Conservation (phyloP, 768 basidiomycete genomes). For the Boletus vermiculosoides region DNA sequence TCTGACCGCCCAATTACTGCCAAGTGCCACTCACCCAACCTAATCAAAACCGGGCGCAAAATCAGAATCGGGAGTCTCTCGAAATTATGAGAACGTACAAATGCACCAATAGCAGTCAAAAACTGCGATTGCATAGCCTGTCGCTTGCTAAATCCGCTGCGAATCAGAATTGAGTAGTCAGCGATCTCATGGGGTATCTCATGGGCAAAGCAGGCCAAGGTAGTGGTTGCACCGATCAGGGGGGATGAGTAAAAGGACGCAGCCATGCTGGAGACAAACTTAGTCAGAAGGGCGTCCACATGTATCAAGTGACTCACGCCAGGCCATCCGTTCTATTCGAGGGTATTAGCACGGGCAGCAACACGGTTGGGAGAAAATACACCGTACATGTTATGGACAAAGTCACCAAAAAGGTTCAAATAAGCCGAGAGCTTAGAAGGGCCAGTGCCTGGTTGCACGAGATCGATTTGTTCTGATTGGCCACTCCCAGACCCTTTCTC, state of each 20-base stretch:
- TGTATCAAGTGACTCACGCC: constrained; percentile 53
- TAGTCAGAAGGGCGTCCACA: neutral
- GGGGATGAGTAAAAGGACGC: constrained; percentile 98
- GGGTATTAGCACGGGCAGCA: constrained; percentile 15
- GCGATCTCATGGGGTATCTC: constrained; percentile 97
- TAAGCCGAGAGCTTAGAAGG: constrained; percentile 88
- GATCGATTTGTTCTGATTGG: constrained; percentile 28
- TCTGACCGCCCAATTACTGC: neutral
- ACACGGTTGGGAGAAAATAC: constrained; percentile 12
- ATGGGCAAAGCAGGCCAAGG: constrained; percentile 92
- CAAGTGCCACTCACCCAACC: constrained; percentile 33
- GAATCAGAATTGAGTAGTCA: constrained; percentile 92
- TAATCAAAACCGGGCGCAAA: constrained; percentile 28
- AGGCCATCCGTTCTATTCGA: constrained; percentile 81
- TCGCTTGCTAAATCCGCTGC: constrained; percentile 85
- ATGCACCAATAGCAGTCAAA: constrained; percentile 87
- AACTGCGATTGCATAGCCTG: constrained; percentile 96
- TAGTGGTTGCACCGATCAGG: constrained; percentile 89
- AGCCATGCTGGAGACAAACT: constrained; percentile 62
- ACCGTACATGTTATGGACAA: constrained; percentile 85
- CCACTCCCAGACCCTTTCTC: constrained; percentile 15
- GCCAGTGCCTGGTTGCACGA: constrained; percentile 36
- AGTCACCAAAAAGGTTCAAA: constrained; percentile 90
- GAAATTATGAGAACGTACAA: constrained; percentile 47
- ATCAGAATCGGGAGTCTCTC: constrained; percentile 7